Conservation (phyloP, 805 yeast genomes). For the Wickerhamiella cacticola region DNA sequence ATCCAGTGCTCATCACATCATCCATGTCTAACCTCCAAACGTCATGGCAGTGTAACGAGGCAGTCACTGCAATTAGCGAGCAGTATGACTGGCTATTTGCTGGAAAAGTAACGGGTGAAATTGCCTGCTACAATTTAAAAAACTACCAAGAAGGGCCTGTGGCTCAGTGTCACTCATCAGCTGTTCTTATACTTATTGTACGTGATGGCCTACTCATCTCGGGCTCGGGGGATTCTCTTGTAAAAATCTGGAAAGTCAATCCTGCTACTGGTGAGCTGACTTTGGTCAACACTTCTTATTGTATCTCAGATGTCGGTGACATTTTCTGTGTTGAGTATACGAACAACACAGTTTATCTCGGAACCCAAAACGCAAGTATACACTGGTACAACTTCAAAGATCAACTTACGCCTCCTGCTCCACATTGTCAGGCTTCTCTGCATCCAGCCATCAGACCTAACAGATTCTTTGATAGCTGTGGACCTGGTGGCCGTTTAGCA, state of each 20-base stretch:
- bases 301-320: conserved; percentile 83
- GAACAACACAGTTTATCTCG: conserved; percentile 55
- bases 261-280: neutral
- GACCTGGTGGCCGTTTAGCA: conserved; percentile 54
- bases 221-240: conserved; percentile 82
- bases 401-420: conserved; percentile 14
- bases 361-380: conserved; percentile 85
- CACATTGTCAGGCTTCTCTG: conserved; percentile 18
- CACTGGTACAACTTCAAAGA: conserved; percentile 46
- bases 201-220: conserved; percentile 51
- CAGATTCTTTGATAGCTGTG: conserved; percentile 79
- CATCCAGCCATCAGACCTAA: conserved; percentile 50
- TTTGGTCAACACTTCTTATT: conserved; percentile 60
- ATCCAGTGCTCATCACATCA: neutral
- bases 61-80: conserved; percentile 49
- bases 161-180: conserved; percentile 53
- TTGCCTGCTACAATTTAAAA: conserved; percentile 54
- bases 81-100: conserved; percentile 43
- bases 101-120: conserved; percentile 80
- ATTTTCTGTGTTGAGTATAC: conserved; percentile 74
- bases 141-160: conserved; percentile 47
- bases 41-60: conserved; percentile 61
- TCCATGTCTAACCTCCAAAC: conserved; percentile 11
- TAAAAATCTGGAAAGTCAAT: conserved; percentile 69
- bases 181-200: conserved; percentile 53